Evolutionary conservation across 108 stramenopile genomes (phyloP).

Genomic region (Nitzschia sp.): DNA sequence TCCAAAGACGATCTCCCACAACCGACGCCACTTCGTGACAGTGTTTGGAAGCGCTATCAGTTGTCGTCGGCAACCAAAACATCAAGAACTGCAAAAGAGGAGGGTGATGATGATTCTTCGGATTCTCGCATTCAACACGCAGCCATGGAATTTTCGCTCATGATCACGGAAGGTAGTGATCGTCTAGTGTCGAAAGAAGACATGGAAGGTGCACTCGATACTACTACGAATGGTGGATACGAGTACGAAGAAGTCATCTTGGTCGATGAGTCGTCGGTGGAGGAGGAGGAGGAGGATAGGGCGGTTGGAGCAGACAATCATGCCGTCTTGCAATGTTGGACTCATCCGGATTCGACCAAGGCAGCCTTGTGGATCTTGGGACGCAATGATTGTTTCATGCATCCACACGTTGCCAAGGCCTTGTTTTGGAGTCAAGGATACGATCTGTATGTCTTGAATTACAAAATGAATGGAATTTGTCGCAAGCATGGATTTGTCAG

Average conservation of each 20-base stretch:
- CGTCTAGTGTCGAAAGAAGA: neutral
- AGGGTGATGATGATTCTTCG: too few species aligned
- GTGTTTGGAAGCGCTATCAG: neutral
- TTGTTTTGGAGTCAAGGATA: slow-evolving; percentile 8
- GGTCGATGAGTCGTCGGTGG: neutral
- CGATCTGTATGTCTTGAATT: slow-evolving; percentile 17
- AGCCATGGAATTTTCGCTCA: neutral
- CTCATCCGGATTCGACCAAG: neutral
- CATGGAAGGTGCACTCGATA: neutral
- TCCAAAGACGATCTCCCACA: neutral
- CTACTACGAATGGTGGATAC: neutral
- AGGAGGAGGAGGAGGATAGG: neutral
- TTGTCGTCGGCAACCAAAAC: neutral
- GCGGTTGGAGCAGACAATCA: neutral
- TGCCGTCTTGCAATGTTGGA: slow-evolving; percentile 8
- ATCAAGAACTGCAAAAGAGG: too few species aligned
- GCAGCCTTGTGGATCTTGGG: slow-evolving; percentile 12
- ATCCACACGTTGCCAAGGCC: slow-evolving; percentile 11
- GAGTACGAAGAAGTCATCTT: neutral
- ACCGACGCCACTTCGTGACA: neutral
- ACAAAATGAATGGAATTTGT: neutral
- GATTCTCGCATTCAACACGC: neutral
- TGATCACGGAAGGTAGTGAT: neutral
- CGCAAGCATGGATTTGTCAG: neutral
- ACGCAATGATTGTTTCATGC: slow-evolving; percentile 19